Base-by-base conservation (phyloP, 2,329 filamentous ascomycete genomes). In the Xylaria sp. region DNA sequence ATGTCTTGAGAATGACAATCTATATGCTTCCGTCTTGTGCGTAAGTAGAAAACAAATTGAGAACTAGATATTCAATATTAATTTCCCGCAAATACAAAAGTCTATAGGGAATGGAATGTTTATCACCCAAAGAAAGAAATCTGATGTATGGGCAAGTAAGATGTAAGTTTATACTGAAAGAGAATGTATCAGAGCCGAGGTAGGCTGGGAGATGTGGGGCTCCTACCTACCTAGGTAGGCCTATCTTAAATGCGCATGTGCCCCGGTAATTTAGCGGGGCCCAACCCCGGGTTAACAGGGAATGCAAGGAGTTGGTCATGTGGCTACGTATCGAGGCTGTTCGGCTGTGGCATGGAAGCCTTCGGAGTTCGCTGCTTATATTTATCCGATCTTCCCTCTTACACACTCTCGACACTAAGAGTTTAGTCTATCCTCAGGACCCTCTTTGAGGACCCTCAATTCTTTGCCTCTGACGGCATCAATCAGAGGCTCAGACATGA, bases 171-270 rank as follows among this genome's bases (percentile, higher is more conserved):
- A 55, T 65, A 52, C n/a, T n/a, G n/a, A 67, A 28, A 58, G 58
- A 50, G 13, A 10, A 20, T 48, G 63, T n/a, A 20, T 70, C n/a
- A n/a, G n/a, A n/a, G 61, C 68, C 68, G 68, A 70, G 68, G 68
- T 68, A 68, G 65, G 59, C 53, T 63, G 58, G 65, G 52, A 48
- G 50, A 48, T 55, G 55, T 64, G 65, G 60, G 65, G 63, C 30
- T 60, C 23, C 25, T 30, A 59, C 28, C 20, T 58, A 28, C 39
- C 60, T 56, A 55, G 63, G 56, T 20, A 48, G 18, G 46, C 32
- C 15, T 3, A 32, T 15, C 8, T 20, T 25, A 39, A 20, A 30
- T 25, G n/a, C 23, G 20, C 46, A 43, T 58, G 50, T 58, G 57
- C 52, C 50, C 25, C 58, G 39, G 52, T 15, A 32, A 30, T 13